Evolutionary conservation across 106 monocot species (phyloP).

Genomic region (Allium fistulosum): DNA sequence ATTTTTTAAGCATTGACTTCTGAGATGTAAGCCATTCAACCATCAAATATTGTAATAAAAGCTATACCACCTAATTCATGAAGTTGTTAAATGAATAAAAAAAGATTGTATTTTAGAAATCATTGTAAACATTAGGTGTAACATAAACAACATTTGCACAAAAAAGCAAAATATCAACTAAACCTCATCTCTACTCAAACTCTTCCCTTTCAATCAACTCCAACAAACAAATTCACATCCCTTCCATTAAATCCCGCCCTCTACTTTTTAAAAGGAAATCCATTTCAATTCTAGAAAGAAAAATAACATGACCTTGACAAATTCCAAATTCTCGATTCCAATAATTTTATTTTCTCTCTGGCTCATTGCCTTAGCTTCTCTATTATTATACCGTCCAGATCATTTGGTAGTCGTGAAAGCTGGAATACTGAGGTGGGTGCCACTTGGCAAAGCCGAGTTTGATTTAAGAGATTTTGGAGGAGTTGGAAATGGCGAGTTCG

Average conservation of each 20-base stretch:
- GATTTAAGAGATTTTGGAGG: slow-evolving; percentile 57
- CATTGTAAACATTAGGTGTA: too few species aligned
- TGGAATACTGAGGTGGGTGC: neutral
- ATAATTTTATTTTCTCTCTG: neutral
- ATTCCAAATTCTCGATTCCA: neutral
- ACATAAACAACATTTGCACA: too few species aligned
- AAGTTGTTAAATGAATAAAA: too few species aligned
- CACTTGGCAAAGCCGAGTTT: slow-evolving; percentile 11
- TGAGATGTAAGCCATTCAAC: too few species aligned
- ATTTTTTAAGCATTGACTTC: too few species aligned
- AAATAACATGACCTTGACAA: too few species aligned
- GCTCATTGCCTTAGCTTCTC: neutral
- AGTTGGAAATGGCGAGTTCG: slow-evolving; percentile 45
- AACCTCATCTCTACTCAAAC: neutral
- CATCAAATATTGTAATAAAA: too few species aligned
- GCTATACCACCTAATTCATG: too few species aligned
- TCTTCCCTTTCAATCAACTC: neutral
- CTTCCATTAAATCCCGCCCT: neutral
- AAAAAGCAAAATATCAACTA: neutral
- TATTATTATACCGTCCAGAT: neutral
- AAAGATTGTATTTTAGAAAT: too few species aligned
- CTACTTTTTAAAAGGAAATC: neutral
- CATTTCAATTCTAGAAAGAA: neutral
- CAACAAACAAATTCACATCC: neutral
- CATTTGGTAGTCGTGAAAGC: neutral